These are phyloP conservation scores for Tylopilus intermedius DNA, from an alignment of 768 basidiomycete genomes.

Conservation along the genomic window DNA sequence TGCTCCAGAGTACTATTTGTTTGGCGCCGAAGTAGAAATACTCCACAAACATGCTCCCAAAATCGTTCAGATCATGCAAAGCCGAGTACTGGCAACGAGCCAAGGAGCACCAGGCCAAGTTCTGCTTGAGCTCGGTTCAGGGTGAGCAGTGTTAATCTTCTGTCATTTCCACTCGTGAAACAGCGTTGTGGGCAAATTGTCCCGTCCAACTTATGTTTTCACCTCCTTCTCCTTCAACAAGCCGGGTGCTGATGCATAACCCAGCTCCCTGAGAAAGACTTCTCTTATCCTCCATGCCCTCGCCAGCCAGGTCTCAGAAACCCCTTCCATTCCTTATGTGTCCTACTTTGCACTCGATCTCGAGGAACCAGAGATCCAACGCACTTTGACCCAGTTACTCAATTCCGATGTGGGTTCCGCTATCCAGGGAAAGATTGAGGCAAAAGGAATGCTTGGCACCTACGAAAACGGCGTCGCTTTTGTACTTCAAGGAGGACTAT, in stretches of 20 bases:
- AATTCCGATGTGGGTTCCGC: slow-evolving; percentile 56
- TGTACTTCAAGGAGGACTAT: slow-evolving; percentile 44
- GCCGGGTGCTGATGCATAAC: slow-evolving; percentile 8
- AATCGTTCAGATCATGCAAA: slow-evolving; percentile 71
- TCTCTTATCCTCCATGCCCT: slow-evolving; percentile 75
- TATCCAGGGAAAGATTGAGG: slow-evolving; percentile 67
- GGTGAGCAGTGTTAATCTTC: slow-evolving; percentile 47
- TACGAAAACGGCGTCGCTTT: slow-evolving; percentile 87
- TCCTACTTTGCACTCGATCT: slow-evolving; percentile 93
- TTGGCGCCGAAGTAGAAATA: slow-evolving; percentile 82
- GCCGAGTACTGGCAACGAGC: slow-evolving; percentile 17
- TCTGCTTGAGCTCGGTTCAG: slow-evolving; percentile 89
- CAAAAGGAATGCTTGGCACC: slow-evolving; percentile 85
- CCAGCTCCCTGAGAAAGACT: slow-evolving; percentile 82
- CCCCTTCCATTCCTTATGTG: slow-evolving; percentile 43
- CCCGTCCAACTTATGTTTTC: neutral
- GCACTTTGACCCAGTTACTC: slow-evolving; percentile 67
- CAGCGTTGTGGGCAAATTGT: neutral
- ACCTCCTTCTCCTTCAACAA: neutral
- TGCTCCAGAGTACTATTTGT: slow-evolving; percentile 84
- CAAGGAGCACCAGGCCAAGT: slow-evolving; percentile 42
- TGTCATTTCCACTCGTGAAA: neutral
- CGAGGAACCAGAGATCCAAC: slow-evolving; percentile 77
- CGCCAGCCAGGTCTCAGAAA: slow-evolving; percentile 45
- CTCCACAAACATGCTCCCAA: slow-evolving; percentile 66